A percentile compares a stretch with the other conserved stretches of the same genome.
These are phyloP conservation scores for Diaporthe nobilis DNA, from an alignment of 2,329 filamentous ascomycete species.

Conservation along the genomic window DNA sequence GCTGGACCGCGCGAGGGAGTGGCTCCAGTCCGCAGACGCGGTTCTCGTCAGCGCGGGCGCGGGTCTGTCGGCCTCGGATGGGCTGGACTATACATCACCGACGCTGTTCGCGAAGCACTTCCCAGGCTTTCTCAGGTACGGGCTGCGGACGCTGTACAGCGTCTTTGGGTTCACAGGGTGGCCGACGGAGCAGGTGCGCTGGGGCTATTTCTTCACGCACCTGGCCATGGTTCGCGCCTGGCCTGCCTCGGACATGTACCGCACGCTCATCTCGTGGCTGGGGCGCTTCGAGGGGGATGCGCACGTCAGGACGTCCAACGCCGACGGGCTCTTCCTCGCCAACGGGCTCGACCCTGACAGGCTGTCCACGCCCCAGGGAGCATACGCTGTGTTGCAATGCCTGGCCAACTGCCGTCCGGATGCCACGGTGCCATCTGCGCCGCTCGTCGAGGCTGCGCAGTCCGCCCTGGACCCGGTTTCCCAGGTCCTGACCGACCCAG, in stretches of 20 bases:
- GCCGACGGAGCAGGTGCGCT: slow-evolving; percentile 48
- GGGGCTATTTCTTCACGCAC: slow-evolving; percentile 41
- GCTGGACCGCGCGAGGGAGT: slow-evolving; percentile 14
- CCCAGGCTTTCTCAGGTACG: slow-evolving; percentile 48
- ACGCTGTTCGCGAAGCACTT: slow-evolving; percentile 50
- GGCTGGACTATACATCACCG: slow-evolving; percentile 45
- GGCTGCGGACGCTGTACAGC: slow-evolving; percentile 50
- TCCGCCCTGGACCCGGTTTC: slow-evolving; percentile 32
- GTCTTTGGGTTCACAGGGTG: slow-evolving; percentile 52
- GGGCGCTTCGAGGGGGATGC: slow-evolving; percentile 30
- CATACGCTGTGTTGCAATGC: slow-evolving; percentile 47
- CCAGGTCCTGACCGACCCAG: slow-evolving; percentile 43
- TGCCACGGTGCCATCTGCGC: background rate
- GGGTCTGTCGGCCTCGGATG: background rate
- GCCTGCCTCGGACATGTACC: background rate
- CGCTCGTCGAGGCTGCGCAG: slow-evolving; percentile 12
- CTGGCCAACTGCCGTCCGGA: slow-evolving; percentile 9
- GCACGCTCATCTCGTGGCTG: slow-evolving; percentile 40
- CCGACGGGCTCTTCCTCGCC: slow-evolving; percentile 50
- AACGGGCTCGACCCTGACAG: slow-evolving; percentile 47
- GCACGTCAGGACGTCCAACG: slow-evolving; percentile 51
- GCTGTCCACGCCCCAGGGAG: slow-evolving; percentile 51
- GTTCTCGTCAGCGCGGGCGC: slow-evolving; percentile 16
- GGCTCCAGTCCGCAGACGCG: background rate
- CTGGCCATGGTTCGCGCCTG: background rate